Percentiles rank a stretch among this genome's conserved stretches.
phyloP scores from a whole-genome alignment of 306 rosid genomes.

The Lathyrus sativus region DNA sequence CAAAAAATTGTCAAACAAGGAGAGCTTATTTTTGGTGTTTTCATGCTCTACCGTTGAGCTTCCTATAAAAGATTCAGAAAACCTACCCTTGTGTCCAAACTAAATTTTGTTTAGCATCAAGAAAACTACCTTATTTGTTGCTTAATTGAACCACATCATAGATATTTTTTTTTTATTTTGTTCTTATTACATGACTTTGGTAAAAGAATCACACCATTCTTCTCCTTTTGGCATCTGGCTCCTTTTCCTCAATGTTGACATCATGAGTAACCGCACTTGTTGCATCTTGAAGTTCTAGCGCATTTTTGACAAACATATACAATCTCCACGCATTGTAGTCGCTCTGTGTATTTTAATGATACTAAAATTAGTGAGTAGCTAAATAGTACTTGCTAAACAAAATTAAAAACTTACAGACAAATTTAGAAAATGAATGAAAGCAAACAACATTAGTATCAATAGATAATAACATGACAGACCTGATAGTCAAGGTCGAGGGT shows the following conservation, averaged over 20 bases:
- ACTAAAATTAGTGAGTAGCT: slow-evolving; percentile 18
- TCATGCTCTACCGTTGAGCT: not conserved
- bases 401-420: not conserved
- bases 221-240: slow-evolving; percentile 48
- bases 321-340: slow-evolving; percentile 68
- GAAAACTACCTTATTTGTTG: slow-evolving; percentile 2
- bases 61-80: not conserved
- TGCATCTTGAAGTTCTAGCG: slow-evolving; percentile 42
- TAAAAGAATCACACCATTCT: slow-evolving; percentile 48
- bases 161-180: slow-evolving; percentile 13
- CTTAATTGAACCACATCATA: slow-evolving; percentile 38
- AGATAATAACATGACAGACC: slow-evolving; percentile 1
- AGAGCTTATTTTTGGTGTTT: not conserved
- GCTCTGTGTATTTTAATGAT: slow-evolving; percentile 46
- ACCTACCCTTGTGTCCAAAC: no score
- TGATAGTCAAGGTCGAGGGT: slow-evolving; percentile 59
- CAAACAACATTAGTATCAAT: not conserved
- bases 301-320: slow-evolving; percentile 55
- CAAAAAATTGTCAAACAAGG: not conserved
- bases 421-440: not conserved
- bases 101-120: not conserved
- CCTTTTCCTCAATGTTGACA: slow-evolving; percentile 40
- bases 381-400: slow-evolving; percentile 10
- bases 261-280: slow-evolving; percentile 28
- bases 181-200: slow-evolving; percentile 44